Conservation (phyloP, 129 eudicot genomes). For the Artemisia tridentata region DNA sequence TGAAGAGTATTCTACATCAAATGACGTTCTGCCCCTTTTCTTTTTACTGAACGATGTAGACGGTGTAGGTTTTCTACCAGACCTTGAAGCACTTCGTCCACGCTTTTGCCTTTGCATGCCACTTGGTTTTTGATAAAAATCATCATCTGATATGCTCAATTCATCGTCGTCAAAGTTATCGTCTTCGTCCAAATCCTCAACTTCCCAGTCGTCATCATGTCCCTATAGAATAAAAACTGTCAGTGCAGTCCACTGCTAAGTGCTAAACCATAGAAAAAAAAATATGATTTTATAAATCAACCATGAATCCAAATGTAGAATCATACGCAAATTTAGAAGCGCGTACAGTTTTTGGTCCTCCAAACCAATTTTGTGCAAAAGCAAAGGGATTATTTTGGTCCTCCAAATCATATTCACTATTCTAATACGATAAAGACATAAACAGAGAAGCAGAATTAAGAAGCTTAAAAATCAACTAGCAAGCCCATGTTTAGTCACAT, state of each 20-base stretch:
- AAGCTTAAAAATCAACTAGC: neutral
- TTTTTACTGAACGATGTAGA: conserved; percentile 45
- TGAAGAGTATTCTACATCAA: conserved; percentile 72
- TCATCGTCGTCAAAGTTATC: conserved; percentile 70
- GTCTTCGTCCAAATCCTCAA: conserved; percentile 73
- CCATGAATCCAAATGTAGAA: neutral
- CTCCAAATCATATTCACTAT: neutral
- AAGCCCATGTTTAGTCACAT: conserved; percentile 15
- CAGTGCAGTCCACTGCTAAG: neutral
- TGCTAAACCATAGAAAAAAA: neutral
- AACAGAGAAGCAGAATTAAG: conserved; percentile 1
- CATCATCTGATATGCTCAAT: conserved; percentile 71
- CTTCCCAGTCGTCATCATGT: conserved; percentile 86
- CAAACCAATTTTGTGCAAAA: neutral
- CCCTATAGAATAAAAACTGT: conserved; percentile 28
- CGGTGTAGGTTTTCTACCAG: conserved; percentile 48
- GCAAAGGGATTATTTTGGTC: conserved; percentile 2
- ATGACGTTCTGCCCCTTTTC: conserved; percentile 59
- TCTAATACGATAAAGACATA: conserved; percentile 4
- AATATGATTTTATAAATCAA: neutral
- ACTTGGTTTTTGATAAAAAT: conserved; percentile 57
- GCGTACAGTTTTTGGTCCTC: no score
- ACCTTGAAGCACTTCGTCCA: conserved; percentile 42
- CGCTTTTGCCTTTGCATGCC: conserved; percentile 59
- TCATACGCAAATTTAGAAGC: conserved; percentile 1